Evolutionary conservation across 2,329 filamentous ascomycete genomes (phyloP).

Genomic region (Clarireedia paspali): DNA sequence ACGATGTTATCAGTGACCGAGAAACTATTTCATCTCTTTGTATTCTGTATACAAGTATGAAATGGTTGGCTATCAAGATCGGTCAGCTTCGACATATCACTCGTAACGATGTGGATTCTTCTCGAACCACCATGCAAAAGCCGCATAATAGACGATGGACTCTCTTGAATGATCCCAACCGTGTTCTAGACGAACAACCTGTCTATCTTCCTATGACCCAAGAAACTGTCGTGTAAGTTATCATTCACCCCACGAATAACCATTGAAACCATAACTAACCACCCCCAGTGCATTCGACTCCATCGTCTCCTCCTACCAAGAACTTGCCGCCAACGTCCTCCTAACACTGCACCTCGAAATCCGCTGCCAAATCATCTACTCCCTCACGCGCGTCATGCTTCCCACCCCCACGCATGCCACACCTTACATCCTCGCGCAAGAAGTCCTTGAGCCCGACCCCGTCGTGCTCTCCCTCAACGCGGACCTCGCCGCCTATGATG

Average conservation of each 20-base stretch:
- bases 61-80: constrained; percentile 86
- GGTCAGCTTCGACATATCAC: constrained; percentile 77
- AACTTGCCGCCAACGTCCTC: constrained; percentile 71
- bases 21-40: constrained; percentile 81
- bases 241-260: not conserved
- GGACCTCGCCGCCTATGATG: constrained; percentile 80
- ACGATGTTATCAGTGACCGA: constrained; percentile 82
- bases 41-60: constrained; percentile 93
- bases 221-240: constrained; percentile 69
- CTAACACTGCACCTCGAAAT: constrained; percentile 85
- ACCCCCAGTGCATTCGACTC: constrained; percentile 67
- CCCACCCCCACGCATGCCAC: constrained; percentile 40
- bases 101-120: constrained; percentile 59
- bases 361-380: constrained; percentile 76
- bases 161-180: constrained; percentile 57
- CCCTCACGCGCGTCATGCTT: constrained; percentile 58
- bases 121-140: constrained; percentile 32
- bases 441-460: constrained; percentile 70
- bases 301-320: constrained; percentile 74
- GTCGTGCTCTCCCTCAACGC: constrained; percentile 76
- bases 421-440: constrained; percentile 59
- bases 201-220: constrained; percentile 83
- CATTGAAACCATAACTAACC: not conserved
- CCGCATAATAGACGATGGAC: constrained; percentile 68
- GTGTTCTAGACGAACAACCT: constrained; percentile 50